Conservation (phyloP, 306 rosid genomes). For the Pachyrhizus erosus region DNA sequence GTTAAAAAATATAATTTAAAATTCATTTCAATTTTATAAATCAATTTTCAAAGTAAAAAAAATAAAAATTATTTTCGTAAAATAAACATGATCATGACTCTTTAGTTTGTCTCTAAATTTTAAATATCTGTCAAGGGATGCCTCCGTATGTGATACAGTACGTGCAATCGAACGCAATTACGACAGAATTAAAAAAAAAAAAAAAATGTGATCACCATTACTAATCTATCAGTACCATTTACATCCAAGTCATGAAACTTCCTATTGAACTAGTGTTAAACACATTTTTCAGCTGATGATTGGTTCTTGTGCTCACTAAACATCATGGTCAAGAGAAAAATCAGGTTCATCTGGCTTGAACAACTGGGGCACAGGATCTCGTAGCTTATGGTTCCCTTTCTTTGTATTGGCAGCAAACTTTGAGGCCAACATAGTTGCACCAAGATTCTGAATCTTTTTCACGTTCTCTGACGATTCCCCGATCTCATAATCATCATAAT, state of each 20-base stretch:
- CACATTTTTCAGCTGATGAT: conserved; percentile 11
- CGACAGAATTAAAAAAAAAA: neutral
- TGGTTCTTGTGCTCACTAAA: conserved; percentile 46
- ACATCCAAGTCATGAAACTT: conserved; percentile 48
- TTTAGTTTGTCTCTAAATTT: neutral
- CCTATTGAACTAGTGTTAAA: conserved; percentile 46
- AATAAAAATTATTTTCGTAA: neutral
- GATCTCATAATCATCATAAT: conserved; percentile 35
- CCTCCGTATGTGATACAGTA: neutral
- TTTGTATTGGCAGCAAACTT: conserved; percentile 78
- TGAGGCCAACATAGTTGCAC: conserved; percentile 75
- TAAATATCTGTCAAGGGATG: neutral
- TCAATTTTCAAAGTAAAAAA: neutral
- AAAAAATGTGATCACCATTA: neutral
- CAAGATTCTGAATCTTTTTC: conserved; percentile 48
- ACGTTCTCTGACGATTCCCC: conserved; percentile 32
- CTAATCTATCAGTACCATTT: conserved; percentile 46
- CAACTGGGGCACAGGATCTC: conserved; percentile 68
- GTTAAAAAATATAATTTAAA: too few relatives aligned
- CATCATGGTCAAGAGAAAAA: conserved; percentile 60
- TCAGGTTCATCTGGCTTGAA: conserved; percentile 93
- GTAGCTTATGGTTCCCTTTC: conserved; percentile 60
- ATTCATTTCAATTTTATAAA: neutral
- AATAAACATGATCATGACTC: neutral
- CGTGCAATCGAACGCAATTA: neutral